Evolutionary conservation across 2,329 filamentous ascomycete species (phyloP).

Genomic region (Colletotrichum tanaceti): DNA sequence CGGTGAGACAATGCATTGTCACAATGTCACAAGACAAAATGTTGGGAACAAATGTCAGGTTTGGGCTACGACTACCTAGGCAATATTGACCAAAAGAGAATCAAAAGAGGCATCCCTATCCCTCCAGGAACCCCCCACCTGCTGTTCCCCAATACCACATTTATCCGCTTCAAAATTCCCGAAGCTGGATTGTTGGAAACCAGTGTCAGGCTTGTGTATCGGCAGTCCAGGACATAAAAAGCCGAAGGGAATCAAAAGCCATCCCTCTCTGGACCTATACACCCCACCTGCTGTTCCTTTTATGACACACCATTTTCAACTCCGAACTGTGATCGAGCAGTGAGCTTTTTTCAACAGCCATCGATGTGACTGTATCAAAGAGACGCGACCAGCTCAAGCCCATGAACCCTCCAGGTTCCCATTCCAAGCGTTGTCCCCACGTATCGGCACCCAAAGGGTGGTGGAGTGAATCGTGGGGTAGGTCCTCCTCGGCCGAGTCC

Average conservation of each 20-base stretch:
- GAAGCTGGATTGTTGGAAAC: slow-evolving; percentile 38
- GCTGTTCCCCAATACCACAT: slow-evolving; percentile 47
- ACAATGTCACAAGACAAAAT: not conserved
- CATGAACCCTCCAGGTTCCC: slow-evolving; percentile 39
- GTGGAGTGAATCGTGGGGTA: slow-evolving; percentile 46
- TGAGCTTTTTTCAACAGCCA: slow-evolving; percentile 50
- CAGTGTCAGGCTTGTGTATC: slow-evolving; percentile 52
- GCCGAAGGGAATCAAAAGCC: slow-evolving; percentile 48
- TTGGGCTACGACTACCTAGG: slow-evolving; percentile 52
- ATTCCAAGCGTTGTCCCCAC: slow-evolving; percentile 43
- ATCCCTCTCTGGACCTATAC: slow-evolving; percentile 49
- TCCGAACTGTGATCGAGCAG: slow-evolving; percentile 47
- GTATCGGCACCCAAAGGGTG: slow-evolving; percentile 43
- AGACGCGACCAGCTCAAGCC: slow-evolving; percentile 65
- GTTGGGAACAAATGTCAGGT: slow-evolving; percentile 46
- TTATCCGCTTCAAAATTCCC: not conserved
- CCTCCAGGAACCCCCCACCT: slow-evolving; percentile 50
- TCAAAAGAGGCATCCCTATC: slow-evolving; percentile 48
- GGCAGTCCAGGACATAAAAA: slow-evolving; percentile 45
- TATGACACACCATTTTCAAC: slow-evolving; percentile 45
- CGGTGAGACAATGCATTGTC: not conserved
- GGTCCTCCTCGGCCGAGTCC: slow-evolving; percentile 66
- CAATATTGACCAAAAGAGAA: slow-evolving; percentile 41
- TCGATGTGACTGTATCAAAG: slow-evolving; percentile 49
- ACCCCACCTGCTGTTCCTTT: slow-evolving; percentile 49